Evolutionary conservation across 306 rosid species (phyloP), one percentile per base, ranked within the genome.

Genomic region (Castanea mollissima): DNA sequence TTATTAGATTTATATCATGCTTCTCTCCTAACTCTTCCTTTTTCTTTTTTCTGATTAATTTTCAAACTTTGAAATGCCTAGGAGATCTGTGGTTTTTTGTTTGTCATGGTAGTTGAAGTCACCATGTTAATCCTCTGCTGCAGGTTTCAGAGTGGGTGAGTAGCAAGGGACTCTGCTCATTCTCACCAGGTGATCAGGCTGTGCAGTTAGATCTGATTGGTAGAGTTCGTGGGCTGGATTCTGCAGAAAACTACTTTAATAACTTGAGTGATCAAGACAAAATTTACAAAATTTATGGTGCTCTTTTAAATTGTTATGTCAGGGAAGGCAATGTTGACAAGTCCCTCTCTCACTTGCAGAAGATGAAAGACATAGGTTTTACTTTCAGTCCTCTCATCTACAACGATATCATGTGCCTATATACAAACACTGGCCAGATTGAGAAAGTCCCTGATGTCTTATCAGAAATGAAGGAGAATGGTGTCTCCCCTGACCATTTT

Each of bases 101-200:
- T 29, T 34, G 29, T 68, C 11, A n/a, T 46, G 9, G 6, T 34
- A 16, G 23, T 73, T 25, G 23, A 13, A 31, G 31, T 51, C 21
- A 35, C 49, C 41, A 55, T 80, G 16, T 55, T 13, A 49, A 13
- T 62, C 73, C 55, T 56, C 32, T 74, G 68, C 41, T 71, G 82
- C 29, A 91, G 95, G 90, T 90, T 81, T 92, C 97, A 32, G 93
- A 92, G 74, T 90, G 93, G 95, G 80, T 87, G 91, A 86, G 77
- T 69, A 69, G 90, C 86, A 86, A 83, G 78, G 87, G 82, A 44
- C 55, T 82, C 7, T 85, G 78, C 31, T 55, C 84, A 76, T 64
- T 82, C 78, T 81, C 86, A 62, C 38, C 88, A 14, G 54, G 80
- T 64, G 92, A 89, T 81, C 68, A 34, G 73, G 97, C 95, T 0